Evolutionary conservation across 2,329 filamentous ascomycete species (phyloP).

Genomic region (Trichoderma sp.): DNA sequence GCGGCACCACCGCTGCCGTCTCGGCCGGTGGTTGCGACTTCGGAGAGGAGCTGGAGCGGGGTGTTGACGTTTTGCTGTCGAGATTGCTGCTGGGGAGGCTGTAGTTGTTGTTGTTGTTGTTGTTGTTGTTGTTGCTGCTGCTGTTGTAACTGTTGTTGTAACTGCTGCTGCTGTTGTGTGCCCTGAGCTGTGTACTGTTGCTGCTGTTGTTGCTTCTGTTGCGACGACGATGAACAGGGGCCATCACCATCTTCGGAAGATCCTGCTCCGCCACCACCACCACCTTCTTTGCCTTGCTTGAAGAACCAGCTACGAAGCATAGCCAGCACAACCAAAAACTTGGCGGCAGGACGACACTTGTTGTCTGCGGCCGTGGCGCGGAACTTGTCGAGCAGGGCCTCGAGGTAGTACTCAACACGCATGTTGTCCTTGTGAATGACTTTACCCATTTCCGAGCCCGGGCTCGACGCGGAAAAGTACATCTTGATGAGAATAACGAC

Average conservation of each 20-base stretch:
- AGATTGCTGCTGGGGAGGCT: constrained; percentile 26
- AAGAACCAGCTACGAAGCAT: constrained; percentile 73
- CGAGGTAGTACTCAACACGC: constrained; percentile 66
- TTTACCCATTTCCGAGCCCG: constrained; percentile 66
- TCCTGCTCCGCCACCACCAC: not conserved
- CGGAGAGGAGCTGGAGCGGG: constrained; percentile 57
- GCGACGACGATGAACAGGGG: not conserved
- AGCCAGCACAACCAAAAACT: constrained; percentile 69
- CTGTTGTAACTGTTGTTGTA: constrained; percentile 26
- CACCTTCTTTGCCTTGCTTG: constrained; percentile 44
- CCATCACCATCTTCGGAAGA: not conserved
- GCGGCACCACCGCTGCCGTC: constrained; percentile 31
- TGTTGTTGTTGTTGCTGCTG: constrained; percentile 26
- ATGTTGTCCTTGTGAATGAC: constrained; percentile 69
- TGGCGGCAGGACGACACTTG: constrained; percentile 64
- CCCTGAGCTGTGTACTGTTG: not conserved
- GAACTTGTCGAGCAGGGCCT: constrained; percentile 69
- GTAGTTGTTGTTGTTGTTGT: constrained; percentile 26
- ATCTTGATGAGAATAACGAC: constrained; percentile 74
- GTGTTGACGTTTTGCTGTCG: constrained; percentile 45
- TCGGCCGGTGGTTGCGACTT: constrained; percentile 55
- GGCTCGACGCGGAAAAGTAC: constrained; percentile 65
- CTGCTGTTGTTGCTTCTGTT: not conserved
- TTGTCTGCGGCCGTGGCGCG: constrained; percentile 62
- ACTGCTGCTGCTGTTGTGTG: constrained; percentile 20